Conservation (phyloP, 169 alveolate species). For the Eimeria mitis region DNA sequence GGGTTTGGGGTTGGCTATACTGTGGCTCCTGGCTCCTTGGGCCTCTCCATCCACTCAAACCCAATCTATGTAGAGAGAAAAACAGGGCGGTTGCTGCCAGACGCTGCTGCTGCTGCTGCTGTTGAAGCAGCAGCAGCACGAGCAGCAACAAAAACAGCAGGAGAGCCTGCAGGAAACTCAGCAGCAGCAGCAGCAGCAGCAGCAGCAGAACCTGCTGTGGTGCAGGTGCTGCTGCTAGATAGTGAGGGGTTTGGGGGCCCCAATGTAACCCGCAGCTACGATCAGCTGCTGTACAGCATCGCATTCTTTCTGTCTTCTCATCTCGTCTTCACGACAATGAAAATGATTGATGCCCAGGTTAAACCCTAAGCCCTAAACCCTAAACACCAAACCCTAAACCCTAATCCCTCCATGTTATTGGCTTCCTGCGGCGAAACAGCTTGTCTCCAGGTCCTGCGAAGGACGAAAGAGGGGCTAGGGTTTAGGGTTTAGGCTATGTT, state of each 20-base stretch:
- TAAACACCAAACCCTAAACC: conserved; percentile 4
- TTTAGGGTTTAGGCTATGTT: background rate
- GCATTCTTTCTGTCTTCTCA: conserved; percentile 31
- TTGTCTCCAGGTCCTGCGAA: no score
- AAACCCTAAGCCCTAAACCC: conserved; percentile 64
- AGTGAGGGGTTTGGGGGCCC: conserved; percentile 83
- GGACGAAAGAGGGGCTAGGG: background rate
- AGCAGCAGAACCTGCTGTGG: background rate
- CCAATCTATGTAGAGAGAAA: conserved; percentile 67
- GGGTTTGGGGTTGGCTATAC: conserved; percentile 79
- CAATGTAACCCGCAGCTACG: conserved; percentile 76
- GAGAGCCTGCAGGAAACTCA: background rate
- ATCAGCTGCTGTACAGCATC: conserved; percentile 73
- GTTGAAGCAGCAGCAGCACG: background rate
- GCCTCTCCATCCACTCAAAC: conserved; percentile 57
- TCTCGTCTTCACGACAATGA: background rate
- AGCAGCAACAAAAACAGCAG: conserved; percentile 2
- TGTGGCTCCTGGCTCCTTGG: conserved; percentile 77
- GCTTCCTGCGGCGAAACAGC: no score
- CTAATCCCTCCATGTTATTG: background rate
- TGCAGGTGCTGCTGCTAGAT: conserved; percentile 66
- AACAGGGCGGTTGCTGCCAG: conserved; percentile 8
- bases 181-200: background rate
- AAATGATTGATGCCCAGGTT: background rate
- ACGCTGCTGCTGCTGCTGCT: background rate